Base-by-base conservation (phyloP, 2,329 filamentous ascomycete species). In the Polychaeton citri region DNA sequence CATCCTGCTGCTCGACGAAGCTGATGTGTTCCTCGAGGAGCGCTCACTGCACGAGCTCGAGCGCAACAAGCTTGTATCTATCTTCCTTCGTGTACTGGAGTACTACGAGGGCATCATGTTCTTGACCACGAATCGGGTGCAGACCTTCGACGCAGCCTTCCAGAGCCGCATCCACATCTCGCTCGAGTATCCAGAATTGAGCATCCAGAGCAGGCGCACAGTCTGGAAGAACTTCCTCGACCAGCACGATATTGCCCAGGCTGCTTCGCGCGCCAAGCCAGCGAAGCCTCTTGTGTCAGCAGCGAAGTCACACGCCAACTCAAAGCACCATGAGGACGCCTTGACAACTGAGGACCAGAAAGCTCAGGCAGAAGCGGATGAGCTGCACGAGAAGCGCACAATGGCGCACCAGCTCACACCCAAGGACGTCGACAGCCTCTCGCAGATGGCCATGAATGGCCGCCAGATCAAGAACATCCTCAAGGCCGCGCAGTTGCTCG, bases 1-100 rank as follows among this genome's bases (percentile, higher is more conserved):
- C 9, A 60, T 74, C 4, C 55, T 71, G 0, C 60, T 73, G 2
- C 59, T 71, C 13, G 68, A 71, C 47, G 66, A 69, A 38, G 68
- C 65, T 30, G 63, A 69, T 35, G 49, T 62, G 16, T 62, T 63
- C 44, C 48, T 63, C 17, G 57, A 61, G 44, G 48, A 58, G 20
- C 57, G 64, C 21, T 54, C 44, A 15, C 44, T 55, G 2, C 48
- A 59, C 19, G 62, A 66, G 39, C 51, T 66, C 5, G 50, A 58
- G 42, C 57, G 63, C 7, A 68, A 68, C 45, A 62, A 62, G 41
- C 54, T 67, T 34, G 62, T 68, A 15, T 61, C 58, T 31, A 56
- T 59, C 38, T 59, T 63, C 47, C 43, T 61, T 8, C 51, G 53
- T 12, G 47, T 54, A 10, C 45, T 64, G 9, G 51, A 57, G 38